These are phyloP conservation scores for Orbilia oligospora DNA, from an alignment of 2,329 filamentous ascomycete genomes.

Conservation along the genomic window DNA sequence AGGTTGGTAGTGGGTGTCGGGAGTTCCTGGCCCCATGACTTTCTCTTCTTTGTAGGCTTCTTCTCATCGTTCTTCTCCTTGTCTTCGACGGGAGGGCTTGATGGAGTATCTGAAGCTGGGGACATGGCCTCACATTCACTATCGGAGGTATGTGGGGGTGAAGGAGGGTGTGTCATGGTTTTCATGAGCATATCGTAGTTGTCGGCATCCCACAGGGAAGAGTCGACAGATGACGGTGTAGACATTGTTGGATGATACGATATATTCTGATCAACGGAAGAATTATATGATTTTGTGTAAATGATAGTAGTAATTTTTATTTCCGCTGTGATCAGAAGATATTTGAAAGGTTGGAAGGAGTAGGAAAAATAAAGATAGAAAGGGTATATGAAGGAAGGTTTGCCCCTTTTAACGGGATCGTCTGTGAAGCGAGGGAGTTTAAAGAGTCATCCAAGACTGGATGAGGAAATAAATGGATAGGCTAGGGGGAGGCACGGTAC, in stretches of 20 bases:
- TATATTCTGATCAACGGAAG: no score
- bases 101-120: slow-evolving; percentile 31
- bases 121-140: slow-evolving; percentile 45
- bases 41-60: slow-evolving; percentile 90
- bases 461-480: slow-evolving; percentile 10
- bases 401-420: slow-evolving; percentile 32
- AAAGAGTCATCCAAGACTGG: slow-evolving; percentile 20
- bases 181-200: slow-evolving; percentile 58
- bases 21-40: slow-evolving; percentile 98
- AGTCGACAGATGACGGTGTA: slow-evolving; percentile 38
- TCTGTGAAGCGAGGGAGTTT: slow-evolving; percentile 20
- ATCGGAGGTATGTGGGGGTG: slow-evolving; percentile 49
- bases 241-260: slow-evolving; percentile 27
- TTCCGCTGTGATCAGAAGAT: no score
- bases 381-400: slow-evolving; percentile 9
- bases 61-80: slow-evolving; percentile 70
- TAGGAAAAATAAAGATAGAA: slow-evolving; percentile 2
- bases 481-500: slow-evolving; percentile 3
- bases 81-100: slow-evolving; percentile 20
- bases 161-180: slow-evolving; percentile 46
- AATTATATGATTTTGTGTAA: no score
- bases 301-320: no score
- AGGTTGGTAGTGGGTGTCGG: slow-evolving; percentile 97
- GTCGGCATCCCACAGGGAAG: slow-evolving; percentile 47
- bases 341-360: not conserved